Base-by-base conservation (phyloP, 148 eudicot species). In the Silene uniflora region DNA sequence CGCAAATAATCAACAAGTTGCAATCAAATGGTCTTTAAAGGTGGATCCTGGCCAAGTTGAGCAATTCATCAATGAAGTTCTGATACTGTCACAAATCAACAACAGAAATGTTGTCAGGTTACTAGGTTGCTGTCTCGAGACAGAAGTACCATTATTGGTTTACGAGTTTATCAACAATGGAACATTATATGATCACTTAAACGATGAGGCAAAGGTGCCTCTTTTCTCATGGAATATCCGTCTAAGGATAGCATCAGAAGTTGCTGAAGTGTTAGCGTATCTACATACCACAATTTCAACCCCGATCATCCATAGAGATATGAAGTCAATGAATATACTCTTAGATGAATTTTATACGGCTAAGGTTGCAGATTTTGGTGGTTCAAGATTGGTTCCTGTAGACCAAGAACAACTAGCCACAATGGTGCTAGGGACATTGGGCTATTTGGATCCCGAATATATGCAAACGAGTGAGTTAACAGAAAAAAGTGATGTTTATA, bases 301-400 rank as follows among this genome's bases (percentile, higher is more conserved):
- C n/a, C 78, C 82, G 14, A 79, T 79, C 18, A 68, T 74, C 14
- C 78, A 79, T 52, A 55, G 82, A 32, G 82, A 80, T 54, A 75
- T 80, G 17, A 80, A 80, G 66, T 75, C 82, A 1, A 52, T 32
- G 47, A 80, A 80, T 27, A 32, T 79, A 46, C 82, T 79, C 69
- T 69, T 79, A 62, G 81, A 74, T 49, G 73, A 49, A 25, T 60
- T n/a, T 54, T 75, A 80, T 10, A 75, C 75, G 4, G 82, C 82
- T 11, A 80, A 80, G 58, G 82, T 80, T 46, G 58, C 82, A 4
- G 82, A 80, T 44, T 80, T 80, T 32, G 82, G 82, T 0, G 78
- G 78, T 32, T 80, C 82, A 29, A 80, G 60, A 27, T 25, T 80
- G 11, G 71, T 75, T 35, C 82, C 78, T 4, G 12, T 23, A 8